Evolutionary conservation across 2,329 filamentous ascomycete species (phyloP).

Genomic region (Hypocreales sp.): DNA sequence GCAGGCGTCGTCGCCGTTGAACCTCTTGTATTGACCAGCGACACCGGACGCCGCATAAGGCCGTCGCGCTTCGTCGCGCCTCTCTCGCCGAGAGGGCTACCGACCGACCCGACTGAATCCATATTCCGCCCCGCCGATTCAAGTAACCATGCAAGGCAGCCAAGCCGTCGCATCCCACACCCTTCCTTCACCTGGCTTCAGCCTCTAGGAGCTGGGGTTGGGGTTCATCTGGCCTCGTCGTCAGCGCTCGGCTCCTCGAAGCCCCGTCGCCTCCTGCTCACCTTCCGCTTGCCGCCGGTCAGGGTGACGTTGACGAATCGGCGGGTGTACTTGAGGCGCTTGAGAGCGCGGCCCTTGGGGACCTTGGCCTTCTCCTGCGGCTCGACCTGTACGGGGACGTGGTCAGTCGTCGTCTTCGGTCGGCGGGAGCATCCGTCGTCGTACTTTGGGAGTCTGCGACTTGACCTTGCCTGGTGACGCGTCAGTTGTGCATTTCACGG

Average conservation of each 20-base stretch:
- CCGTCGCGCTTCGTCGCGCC: constrained; percentile 21
- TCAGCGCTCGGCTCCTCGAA: constrained; percentile 8
- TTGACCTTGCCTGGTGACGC: constrained; percentile 87
- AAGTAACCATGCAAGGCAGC: constrained; percentile 13
- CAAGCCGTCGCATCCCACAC: constrained; percentile 15
- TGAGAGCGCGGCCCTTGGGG: constrained; percentile 94
- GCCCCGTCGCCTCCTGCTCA: constrained; percentile 23
- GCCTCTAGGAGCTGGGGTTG: constrained; percentile 56
- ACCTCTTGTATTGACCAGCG: constrained; percentile 24
- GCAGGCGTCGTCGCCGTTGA: too few species aligned
- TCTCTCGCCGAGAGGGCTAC: constrained; percentile 15
- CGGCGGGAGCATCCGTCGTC: constrained; percentile 15
- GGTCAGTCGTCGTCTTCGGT: constrained; percentile 16
- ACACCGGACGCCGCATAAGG: constrained; percentile 25
- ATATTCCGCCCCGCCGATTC: constrained; percentile 17
- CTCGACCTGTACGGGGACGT: constrained; percentile 47
- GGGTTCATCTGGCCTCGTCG: constrained; percentile 58
- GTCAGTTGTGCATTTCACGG: constrained; percentile 7
- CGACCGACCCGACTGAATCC: constrained; percentile 19
- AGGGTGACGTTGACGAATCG: constrained; percentile 97
- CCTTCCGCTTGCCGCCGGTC: constrained; percentile 97
- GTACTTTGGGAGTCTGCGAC: constrained; percentile 85
- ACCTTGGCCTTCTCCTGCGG: constrained; percentile 90
- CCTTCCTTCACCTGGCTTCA: constrained; percentile 9
- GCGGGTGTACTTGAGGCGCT: constrained; percentile 91